Base-by-base conservation (phyloP, 2,329 filamentous ascomycete genomes). In the Colletotrichum sansevieriae region DNA sequence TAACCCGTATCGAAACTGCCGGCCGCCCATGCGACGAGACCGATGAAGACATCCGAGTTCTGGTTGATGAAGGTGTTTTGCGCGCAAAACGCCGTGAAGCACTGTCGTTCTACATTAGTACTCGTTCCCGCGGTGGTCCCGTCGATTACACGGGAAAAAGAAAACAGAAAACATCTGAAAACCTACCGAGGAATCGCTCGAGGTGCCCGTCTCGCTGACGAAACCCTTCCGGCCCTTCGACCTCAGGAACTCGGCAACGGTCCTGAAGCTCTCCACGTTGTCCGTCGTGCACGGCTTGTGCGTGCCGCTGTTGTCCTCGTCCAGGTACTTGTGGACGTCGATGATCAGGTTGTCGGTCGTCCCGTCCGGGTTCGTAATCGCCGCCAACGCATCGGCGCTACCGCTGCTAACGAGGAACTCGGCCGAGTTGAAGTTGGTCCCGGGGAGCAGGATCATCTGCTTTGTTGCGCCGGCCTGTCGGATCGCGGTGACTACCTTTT, bases 361-460 rank as follows among this genome's bases (percentile, higher is more conserved):
- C 2, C 87, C 87, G 71, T 90, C 88, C 0, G 84, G 86, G 74
- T 91, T 90, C 55, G 79, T 87, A 35, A 91, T 82, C 3, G 76
- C 81, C 18, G 82, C 74, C 9, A 91, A 78, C 4, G 84, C 84
- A 1, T 82, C 83, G 0, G 83, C 86, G 12, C 84, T 85, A 3
- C 85, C 85, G 44, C 79, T 82, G 3, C 79, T 80, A 22, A 87
- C 78, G 58, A 88, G 82, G 2, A 79, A 79, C 44, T 78, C 82
- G 2, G 85, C 86, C 59, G 80, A 83, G 8, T 86, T 84, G 74
- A 85, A 92, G 73, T 87, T 85, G 43, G 83, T 89, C 2, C 90
- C 90, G 0, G 90, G 87, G 1, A 91, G 83, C 12, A 92, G 81
- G 71, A 92, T 91, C 74, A 88, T 84, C 71, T 92, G 88, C 20